Base-by-base conservation (phyloP, 2,329 filamentous ascomycete species). In the Aspergillus neoniger region DNA sequence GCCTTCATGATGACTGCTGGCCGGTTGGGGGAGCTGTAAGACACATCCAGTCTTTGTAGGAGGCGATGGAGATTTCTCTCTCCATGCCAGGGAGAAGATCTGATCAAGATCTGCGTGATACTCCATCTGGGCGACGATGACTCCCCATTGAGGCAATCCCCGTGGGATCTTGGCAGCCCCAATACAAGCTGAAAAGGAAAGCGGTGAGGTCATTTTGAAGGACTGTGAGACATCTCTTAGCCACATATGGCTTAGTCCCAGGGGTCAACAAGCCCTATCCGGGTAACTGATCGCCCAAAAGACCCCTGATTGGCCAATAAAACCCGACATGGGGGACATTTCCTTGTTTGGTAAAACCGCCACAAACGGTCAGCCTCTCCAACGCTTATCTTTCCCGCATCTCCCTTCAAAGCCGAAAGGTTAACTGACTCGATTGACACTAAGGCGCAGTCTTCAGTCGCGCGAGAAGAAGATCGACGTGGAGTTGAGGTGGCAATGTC, bases 341-440 rank as follows among this genome's bases (percentile, higher is more conserved):
- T 36, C 32, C 32, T 15, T 36, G 5, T 36, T 14, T 5, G 32
- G 32, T 6, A 36, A 36, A 17, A 44, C 5, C 19, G 41, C 41
- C 19, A 44, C 41, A 44, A 43, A 36, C 19, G 19, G 19, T 19
- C 19, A 43, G 9, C 41, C 4, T 43, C 41, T 43, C 17, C 41
- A 43, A 43, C 17, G 41, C 17, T 43, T 19, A 43, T 17, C n/a
- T 5, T 43, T 17, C 17, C 19, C 10, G 41, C 19, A 44, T 14
- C 12, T 14, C 2, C 32, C 32, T 5, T 36, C 32, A 36, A 36
- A 14, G 12, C 32, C 32, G 32, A 36, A 36, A 36, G 32, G 12
- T 5, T 36, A 36, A 36, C 10, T 36, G 32, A 44, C 41, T 43
- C 51, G 68, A 19, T 58, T 65, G 52, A 60, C 66, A 48, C 52